Percentiles rank a stretch among this genome's conserved stretches.
Evolutionary conservation across 345 rosid species (phyloP).

Genomic region (Ceriops zippeliana): DNA sequence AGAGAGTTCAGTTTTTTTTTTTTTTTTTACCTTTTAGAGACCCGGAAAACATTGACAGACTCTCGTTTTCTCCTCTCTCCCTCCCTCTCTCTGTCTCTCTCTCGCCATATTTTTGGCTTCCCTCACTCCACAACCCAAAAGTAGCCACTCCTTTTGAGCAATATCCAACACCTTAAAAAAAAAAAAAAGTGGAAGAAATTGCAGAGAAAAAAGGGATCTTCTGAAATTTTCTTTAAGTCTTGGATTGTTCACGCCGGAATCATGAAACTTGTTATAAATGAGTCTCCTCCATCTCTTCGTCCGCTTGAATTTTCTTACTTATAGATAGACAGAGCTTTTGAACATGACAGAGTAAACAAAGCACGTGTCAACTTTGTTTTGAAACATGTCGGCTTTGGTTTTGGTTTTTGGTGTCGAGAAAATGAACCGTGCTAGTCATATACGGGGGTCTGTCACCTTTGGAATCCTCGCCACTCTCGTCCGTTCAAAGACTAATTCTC

Average conservation of each 20-base stretch:
- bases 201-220: too few relatives aligned
- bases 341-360: too few relatives aligned
- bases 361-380: too few relatives aligned
- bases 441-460: constrained; percentile 26
- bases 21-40: not conserved
- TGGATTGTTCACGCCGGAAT: not conserved
- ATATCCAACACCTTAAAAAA: not conserved
- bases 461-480: constrained; percentile 30
- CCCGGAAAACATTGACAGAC: constrained; percentile 24
- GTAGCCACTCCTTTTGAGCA: constrained; percentile 16
- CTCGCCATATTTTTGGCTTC: constrained; percentile 17
- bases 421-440: constrained; percentile 20
- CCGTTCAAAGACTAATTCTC: constrained; percentile 52
- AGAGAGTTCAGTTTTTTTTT: too few relatives aligned
- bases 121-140: constrained; percentile 36
- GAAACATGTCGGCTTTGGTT: not conserved
- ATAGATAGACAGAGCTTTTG: too few relatives aligned
- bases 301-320: not conserved
- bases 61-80: constrained; percentile 30
- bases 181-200: not conserved
- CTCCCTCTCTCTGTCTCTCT: constrained; percentile 3
- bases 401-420: not conserved
- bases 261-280: not conserved
- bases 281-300: not conserved
- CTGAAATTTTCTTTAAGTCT: too few relatives aligned